Evolutionary conservation across 768 basidiomycete genomes (phyloP), one percentile per base, ranked within the genome.

Genomic region (Ramaria sp.): DNA sequence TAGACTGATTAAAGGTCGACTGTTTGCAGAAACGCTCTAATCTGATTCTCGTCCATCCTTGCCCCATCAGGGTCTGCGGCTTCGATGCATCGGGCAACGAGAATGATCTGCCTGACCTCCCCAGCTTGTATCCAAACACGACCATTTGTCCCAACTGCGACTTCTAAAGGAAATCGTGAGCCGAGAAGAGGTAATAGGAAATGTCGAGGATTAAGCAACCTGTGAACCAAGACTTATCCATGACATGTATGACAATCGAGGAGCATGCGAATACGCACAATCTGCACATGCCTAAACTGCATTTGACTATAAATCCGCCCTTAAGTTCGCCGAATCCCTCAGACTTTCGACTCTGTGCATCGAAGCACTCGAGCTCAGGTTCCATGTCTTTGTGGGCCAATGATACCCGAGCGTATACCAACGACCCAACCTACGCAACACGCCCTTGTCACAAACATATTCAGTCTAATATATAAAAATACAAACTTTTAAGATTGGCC

Each of bases 321-420:
- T 88, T 92, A 36, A 99, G 75, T 60, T 94, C 93, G 1, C 96
- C 96, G 61, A 88, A 97, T 0, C 92, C 95, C 57, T 90, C 89
- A 1, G 92, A 72, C 68, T 96, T 98, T 59, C 81, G 83, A 24
- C 89, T 91, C 61, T 92, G 86, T 1, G 91, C 88, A 63, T 97
- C 90, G 61, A 96, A 90, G 66, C 96, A 99, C 64, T 96, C 92
- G 8, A 99, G 72, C 64, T 99, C 96, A 0, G 96, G 94, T 52
- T 99, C 96, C 88, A 97, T 94, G 66, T 98, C 94, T 63, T 92
- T 88, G 63, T 94, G 91, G 5, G 96, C 93, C 20, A 95, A 72
- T 13, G 92, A 92, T 28, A 99, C 84, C 24, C 94, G 81, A 0
- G 92, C 92, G 66, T 95, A 98, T 1, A 99, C 78, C 30, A 97